Base-by-base conservation (phyloP, 352 stramenopile species). In the Phytopythium boreale region DNA sequence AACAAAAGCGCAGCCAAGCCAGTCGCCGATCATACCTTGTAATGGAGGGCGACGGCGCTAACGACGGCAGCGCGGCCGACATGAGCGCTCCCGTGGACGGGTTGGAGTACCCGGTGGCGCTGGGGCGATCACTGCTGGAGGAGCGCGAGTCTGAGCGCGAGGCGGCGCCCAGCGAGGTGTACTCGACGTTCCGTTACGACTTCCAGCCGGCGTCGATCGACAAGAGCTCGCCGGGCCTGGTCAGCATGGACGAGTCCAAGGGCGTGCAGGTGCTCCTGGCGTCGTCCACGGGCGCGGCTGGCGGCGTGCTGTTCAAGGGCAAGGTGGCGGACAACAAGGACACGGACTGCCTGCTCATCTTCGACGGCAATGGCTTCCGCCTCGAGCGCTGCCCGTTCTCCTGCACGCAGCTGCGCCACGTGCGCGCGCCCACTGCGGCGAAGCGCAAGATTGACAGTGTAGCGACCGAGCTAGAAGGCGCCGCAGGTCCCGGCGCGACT, bases 131-230 rank as follows among this genome's bases (percentile, higher is more conserved):
- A 34, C 56, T 93, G 37, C 31, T 65, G 5, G 57, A 63, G 22
- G 39, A 58, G n/a, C 50, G 59, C 20, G 67, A 60, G 11, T 27
- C 70, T 19, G 39, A 58, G 17, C 50, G 59, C 20, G 67, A 60
- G 11, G 15, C 70, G n/a, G 56, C 36, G 9, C 53, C 51, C 11
- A 62, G 61, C 19, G 70, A 79, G 15, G 76, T 86, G 26, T 79
- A 75, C 34, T 65, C 72, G 49, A 77, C 85, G 9, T 93, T 95
- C 61, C 75, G 87, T 27, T 95, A 95, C 63, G 85, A 95, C 60
- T 95, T 95, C 62, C 86, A 89, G 59, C 85, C 87, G 12, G 87
- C 87, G 24, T 95, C 87, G 0, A 76, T 94, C 9, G 82, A 95
- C 69, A 82, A 80, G 41, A 72, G 65, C 34, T 75, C 80, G 41